These are phyloP conservation scores for Shiraia sp. DNA, from an alignment of 2,329 filamentous ascomycete genomes.

Conservation along the genomic window DNA sequence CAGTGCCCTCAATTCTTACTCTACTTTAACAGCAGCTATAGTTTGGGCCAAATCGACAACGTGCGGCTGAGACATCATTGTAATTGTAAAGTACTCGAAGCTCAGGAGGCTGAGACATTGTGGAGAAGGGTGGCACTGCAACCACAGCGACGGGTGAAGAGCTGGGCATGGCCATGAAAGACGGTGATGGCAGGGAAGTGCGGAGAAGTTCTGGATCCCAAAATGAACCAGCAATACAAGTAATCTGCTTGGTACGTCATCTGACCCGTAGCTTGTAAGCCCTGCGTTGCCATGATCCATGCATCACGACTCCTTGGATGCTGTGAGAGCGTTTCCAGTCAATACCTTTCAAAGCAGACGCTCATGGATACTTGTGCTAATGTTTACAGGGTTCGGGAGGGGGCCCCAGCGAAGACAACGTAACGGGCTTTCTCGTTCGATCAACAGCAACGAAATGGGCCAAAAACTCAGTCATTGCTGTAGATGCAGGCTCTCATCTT, in stretches of 20 bases:
- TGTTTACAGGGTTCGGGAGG: constrained; percentile 78
- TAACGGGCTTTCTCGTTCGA: constrained; percentile 86
- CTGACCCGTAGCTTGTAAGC: background rate
- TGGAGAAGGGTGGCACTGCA: background rate
- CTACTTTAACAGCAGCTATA: constrained; percentile 3
- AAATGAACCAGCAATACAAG: constrained; percentile 50
- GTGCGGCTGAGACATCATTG: background rate
- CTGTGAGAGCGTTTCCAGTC: background rate
- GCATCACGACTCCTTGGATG: background rate
- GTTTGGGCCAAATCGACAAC: background rate
- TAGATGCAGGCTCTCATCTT: constrained; percentile 91
- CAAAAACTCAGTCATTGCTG: constrained; percentile 81
- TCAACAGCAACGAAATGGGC: constrained; percentile 79
- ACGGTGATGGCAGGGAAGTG: constrained; percentile 42
- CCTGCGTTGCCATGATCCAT: too few relatives aligned
- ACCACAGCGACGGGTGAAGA: constrained; percentile 1
- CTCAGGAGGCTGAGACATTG: constrained; percentile 7
- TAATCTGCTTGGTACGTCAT: constrained; percentile 52
- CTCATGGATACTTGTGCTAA: constrained; percentile 10
- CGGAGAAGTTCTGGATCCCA: constrained; percentile 41
- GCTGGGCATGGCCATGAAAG: constrained; percentile 45
- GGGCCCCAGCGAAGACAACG: constrained; percentile 86
- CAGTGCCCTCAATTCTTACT: background rate
- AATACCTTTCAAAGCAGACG: background rate
- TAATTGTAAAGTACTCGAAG: too few relatives aligned